A percentile compares a stretch with the other conserved stretches of the same genome.
phyloP scores from a whole-genome alignment of 257 asterid genomes.

The Capsicum rhomboideum region DNA sequence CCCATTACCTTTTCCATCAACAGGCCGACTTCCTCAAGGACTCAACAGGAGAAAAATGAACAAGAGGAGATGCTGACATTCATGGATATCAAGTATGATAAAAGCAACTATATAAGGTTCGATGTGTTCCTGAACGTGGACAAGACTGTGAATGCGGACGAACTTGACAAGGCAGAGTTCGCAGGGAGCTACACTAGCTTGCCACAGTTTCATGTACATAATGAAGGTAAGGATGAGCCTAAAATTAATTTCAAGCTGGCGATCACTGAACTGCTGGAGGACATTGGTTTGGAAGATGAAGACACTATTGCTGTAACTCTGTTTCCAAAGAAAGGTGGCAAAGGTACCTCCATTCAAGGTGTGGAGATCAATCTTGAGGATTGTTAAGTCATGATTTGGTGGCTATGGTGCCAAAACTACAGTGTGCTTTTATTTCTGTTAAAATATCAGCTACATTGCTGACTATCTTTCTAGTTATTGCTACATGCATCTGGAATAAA shows the following conservation, averaged over 20 bases:
- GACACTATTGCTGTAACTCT: conserved; percentile 17
- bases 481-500: not conserved
- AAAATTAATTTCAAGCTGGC: too few relatives aligned
- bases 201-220: not conserved
- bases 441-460: not conserved
- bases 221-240: too few relatives aligned
- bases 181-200: not conserved
- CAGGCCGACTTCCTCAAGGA: not conserved
- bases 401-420: not conserved
- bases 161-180: not conserved
- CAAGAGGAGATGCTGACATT: not conserved
- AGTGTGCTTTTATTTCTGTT: not conserved
- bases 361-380: not conserved
- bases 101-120: not conserved
- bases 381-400: not conserved
- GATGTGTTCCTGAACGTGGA: not conserved
- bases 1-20: too few relatives aligned
- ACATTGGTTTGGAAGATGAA: not conserved
- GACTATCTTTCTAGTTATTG: not conserved
- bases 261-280: too few relatives aligned
- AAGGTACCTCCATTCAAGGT: too few relatives aligned
- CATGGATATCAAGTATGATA: not conserved
- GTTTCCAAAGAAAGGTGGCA: conserved; percentile 10
- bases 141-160: not conserved
- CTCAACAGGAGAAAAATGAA: not conserved